A percentile compares a stretch with the other conserved stretches of the same genome.
phyloP scores from a whole-genome alignment of 2,329 filamentous ascomycete species.

The Exophiala calicioides region DNA sequence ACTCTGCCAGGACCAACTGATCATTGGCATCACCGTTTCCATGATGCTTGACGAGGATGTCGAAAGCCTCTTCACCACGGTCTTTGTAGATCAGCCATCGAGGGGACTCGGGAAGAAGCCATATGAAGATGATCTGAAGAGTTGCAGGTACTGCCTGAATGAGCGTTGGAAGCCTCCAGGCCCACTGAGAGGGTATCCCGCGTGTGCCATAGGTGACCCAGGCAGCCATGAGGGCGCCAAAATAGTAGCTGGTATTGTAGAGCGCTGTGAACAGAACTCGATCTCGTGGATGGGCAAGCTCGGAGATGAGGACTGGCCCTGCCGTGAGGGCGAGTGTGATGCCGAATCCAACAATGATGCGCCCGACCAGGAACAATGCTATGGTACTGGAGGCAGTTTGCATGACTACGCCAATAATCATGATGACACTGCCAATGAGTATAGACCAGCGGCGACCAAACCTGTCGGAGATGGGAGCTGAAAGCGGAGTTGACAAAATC shows the following conservation, averaged over 20 bases:
- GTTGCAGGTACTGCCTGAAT: slow-evolving; percentile 42
- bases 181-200: slow-evolving; percentile 47
- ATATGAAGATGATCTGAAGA: slow-evolving; percentile 32
- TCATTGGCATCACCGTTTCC: slow-evolving; percentile 46
- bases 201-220: slow-evolving; percentile 47
- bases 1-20: slow-evolving; percentile 66
- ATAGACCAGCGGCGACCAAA: slow-evolving; percentile 49
- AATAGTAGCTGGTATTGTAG: slow-evolving; percentile 57
- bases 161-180: slow-evolving; percentile 54
- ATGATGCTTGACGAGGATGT: slow-evolving; percentile 43
- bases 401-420: slow-evolving; percentile 45
- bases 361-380: slow-evolving; percentile 57
- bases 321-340: slow-evolving; percentile 44
- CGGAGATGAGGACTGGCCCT: slow-evolving; percentile 42
- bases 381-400: slow-evolving; percentile 32
- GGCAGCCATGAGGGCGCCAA: slow-evolving; percentile 53
- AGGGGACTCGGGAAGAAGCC: slow-evolving; percentile 28
- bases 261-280: slow-evolving; percentile 50
- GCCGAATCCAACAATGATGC: slow-evolving; percentile 67
- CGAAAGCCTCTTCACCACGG: slow-evolving; percentile 4
- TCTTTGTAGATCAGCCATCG: slow-evolving; percentile 29
- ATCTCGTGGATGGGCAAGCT: slow-evolving; percentile 52
- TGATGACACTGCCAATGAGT: slow-evolving; percentile 49
- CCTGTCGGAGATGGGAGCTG: slow-evolving; percentile 50
- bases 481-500: slow-evolving; percentile 48